Percentiles rank a stretch among this genome's conserved stretches.
Evolutionary conservation across 257 asterid species (phyloP).

Genomic region (Gentiana dahurica): DNA sequence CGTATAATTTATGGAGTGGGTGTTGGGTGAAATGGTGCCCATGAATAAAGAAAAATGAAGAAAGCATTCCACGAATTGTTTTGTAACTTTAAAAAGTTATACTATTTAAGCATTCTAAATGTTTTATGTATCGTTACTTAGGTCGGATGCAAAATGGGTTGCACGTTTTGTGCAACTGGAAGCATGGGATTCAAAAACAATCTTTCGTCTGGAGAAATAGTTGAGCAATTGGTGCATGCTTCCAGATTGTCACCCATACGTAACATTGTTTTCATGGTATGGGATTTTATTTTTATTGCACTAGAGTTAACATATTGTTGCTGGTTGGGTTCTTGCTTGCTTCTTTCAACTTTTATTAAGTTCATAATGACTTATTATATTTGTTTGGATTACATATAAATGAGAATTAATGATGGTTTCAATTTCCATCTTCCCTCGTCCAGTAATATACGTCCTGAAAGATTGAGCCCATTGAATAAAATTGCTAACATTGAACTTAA

Average conservation of each 20-base stretch:
- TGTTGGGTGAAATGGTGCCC: too few species aligned
- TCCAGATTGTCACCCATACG: slow-evolving; percentile 76
- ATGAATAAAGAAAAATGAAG: background rate
- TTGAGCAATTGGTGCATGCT: slow-evolving; percentile 90
- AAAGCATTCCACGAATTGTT: background rate
- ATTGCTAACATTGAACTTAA: too few species aligned
- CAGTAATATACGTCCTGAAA: too few species aligned
- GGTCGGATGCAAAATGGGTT: slow-evolving; percentile 99
- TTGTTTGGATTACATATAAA: too few species aligned
- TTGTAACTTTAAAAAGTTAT: background rate
- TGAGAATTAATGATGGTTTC: too few species aligned
- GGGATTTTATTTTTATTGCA: slow-evolving; percentile 2
- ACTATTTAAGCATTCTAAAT: too few species aligned
- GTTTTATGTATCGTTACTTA: slow-evolving; percentile 5
- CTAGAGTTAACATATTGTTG: background rate
- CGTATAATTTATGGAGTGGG: too few species aligned
- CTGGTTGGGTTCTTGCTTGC: background rate
- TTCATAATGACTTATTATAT: too few species aligned
- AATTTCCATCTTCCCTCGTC: too few species aligned
- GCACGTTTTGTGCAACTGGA: slow-evolving; percentile 97
- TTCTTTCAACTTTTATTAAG: slow-evolving; percentile 3
- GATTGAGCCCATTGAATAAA: too few species aligned
- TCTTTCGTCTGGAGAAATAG: slow-evolving; percentile 83
- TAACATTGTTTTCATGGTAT: slow-evolving; percentile 94
- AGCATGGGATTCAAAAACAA: slow-evolving; percentile 91